phyloP scores from a whole-genome alignment of 2,329 filamentous ascomycete species.

The Parafenestella ontariensis region DNA sequence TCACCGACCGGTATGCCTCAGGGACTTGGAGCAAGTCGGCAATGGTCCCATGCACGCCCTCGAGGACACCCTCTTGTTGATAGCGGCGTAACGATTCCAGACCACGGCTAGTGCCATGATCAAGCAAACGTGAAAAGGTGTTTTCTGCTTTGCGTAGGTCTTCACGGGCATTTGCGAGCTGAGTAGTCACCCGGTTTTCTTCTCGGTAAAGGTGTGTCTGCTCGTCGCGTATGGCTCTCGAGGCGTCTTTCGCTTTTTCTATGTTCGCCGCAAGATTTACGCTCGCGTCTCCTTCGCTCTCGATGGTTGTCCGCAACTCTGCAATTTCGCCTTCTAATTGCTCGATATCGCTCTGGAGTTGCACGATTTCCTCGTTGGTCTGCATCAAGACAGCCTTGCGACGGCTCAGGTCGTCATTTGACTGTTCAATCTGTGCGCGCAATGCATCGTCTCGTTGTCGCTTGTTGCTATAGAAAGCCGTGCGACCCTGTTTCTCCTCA shows the following conservation, averaged over 20 bases:
- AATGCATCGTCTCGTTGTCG: slow-evolving; percentile 86
- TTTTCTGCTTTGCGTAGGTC: slow-evolving; percentile 81
- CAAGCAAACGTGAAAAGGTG: slow-evolving; percentile 83
- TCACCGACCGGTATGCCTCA: slow-evolving; percentile 84
- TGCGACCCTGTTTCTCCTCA: slow-evolving; percentile 90
- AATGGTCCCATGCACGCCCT: slow-evolving; percentile 89
- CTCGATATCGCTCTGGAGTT: slow-evolving; percentile 74
- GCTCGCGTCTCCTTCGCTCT: slow-evolving; percentile 79
- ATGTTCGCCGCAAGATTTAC: slow-evolving; percentile 76
- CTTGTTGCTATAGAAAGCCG: slow-evolving; percentile 86
- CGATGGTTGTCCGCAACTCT: slow-evolving; percentile 73
- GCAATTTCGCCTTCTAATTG: slow-evolving; percentile 76
- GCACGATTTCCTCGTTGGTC: slow-evolving; percentile 79
- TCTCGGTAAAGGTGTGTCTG: slow-evolving; percentile 87
- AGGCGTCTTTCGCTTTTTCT: slow-evolving; percentile 76
- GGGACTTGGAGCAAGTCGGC: slow-evolving; percentile 90
- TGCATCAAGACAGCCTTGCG: slow-evolving; percentile 87
- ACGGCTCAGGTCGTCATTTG: slow-evolving; percentile 75
- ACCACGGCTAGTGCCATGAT: slow-evolving; percentile 84
- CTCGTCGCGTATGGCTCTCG: slow-evolving; percentile 83
- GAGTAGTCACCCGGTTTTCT: slow-evolving; percentile 82
- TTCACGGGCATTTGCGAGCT: slow-evolving; percentile 75
- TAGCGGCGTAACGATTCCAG: slow-evolving; percentile 85
- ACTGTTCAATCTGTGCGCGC: slow-evolving; percentile 78
- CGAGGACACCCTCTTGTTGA: slow-evolving; percentile 78